A percentile compares a stretch with the other conserved stretches of the same genome.
Conservation (phyloP, 495 filamentous ascomycete genomes). For the Aspergillus campestris region DNA sequence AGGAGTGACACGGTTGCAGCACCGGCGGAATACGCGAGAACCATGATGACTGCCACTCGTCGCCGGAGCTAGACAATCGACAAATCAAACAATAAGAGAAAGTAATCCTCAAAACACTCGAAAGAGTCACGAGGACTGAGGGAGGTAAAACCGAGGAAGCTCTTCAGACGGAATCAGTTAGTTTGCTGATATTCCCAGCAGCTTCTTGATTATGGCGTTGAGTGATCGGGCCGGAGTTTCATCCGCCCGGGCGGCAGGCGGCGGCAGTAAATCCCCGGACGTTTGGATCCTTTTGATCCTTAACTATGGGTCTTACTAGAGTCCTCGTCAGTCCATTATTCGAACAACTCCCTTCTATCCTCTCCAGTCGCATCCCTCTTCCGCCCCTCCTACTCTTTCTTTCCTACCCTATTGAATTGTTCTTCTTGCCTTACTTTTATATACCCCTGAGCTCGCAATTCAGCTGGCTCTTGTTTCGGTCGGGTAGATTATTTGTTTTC, state of each 20-base stretch:
- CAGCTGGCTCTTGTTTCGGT: no score
- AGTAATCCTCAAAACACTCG: slow-evolving; percentile 6
- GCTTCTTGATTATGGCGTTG: not conserved
- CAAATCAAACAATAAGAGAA: slow-evolving; percentile 16
- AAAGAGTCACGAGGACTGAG: not conserved
- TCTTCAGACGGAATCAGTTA: slow-evolving; percentile 1
- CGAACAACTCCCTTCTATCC: not conserved
- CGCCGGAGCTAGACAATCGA: slow-evolving; percentile 13
- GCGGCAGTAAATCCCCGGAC: slow-evolving; percentile 3
- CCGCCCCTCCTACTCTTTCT: not conserved
- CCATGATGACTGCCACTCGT: slow-evolving; percentile 34
- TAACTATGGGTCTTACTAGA: slow-evolving; percentile 11
- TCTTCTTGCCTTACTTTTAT: not conserved
- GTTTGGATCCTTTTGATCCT: slow-evolving; percentile 4
- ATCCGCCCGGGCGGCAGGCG: slow-evolving; percentile 10
- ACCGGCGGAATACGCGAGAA: slow-evolving; percentile 56
- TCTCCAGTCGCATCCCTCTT: not conserved
- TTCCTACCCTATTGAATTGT: not conserved
- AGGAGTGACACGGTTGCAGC: slow-evolving; percentile 60
- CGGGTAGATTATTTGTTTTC: not conserved
- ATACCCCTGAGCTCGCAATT: not conserved
- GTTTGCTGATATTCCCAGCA: not conserved
- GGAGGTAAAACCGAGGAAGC: not conserved
- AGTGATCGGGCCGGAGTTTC: slow-evolving; percentile 15
- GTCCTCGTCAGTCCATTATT: not conserved